Conservation (phyloP, 345 rosid species). For the Eucalyptus lansdowneana region DNA sequence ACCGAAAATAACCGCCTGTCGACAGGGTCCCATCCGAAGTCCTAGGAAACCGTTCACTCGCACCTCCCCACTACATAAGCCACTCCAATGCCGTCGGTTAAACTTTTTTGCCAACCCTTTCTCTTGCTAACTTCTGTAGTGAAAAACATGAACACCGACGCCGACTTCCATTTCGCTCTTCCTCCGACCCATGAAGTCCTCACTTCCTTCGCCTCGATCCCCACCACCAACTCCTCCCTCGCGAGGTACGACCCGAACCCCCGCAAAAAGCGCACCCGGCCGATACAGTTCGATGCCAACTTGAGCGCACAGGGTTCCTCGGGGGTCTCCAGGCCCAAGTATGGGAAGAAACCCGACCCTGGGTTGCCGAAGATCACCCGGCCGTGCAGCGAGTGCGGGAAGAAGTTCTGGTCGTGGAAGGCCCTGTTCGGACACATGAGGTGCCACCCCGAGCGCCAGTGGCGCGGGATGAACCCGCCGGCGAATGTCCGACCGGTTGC, state of each 20-base stretch:
- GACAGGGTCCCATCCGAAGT: background rate
- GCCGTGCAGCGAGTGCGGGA: conserved; percentile 93
- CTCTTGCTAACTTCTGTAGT: background rate
- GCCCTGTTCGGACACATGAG: conserved; percentile 95
- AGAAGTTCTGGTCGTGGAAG: conserved; percentile 82
- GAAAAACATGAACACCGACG: background rate
- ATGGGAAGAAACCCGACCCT: conserved; percentile 50
- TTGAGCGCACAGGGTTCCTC: background rate
- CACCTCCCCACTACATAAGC: conserved; percentile 17
- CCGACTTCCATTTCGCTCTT: background rate
- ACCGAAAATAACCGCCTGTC: conserved; percentile 19
- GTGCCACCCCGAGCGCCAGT: conserved; percentile 89
- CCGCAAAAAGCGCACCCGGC: background rate
- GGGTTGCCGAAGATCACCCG: conserved; percentile 56
- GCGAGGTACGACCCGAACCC: background rate
- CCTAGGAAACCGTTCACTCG: conserved; percentile 10
- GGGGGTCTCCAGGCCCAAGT: conserved; percentile 7
- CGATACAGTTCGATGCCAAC: background rate
- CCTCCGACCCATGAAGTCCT: background rate
- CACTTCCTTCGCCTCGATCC: background rate
- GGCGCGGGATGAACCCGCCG: conserved; percentile 80
- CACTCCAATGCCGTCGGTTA: background rate
- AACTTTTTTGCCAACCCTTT: background rate
- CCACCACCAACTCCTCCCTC: background rate
- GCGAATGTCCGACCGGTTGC: conserved; percentile 1